Conservation (phyloP, 257 asterid species). For the Craterostigma plantagineum region DNA sequence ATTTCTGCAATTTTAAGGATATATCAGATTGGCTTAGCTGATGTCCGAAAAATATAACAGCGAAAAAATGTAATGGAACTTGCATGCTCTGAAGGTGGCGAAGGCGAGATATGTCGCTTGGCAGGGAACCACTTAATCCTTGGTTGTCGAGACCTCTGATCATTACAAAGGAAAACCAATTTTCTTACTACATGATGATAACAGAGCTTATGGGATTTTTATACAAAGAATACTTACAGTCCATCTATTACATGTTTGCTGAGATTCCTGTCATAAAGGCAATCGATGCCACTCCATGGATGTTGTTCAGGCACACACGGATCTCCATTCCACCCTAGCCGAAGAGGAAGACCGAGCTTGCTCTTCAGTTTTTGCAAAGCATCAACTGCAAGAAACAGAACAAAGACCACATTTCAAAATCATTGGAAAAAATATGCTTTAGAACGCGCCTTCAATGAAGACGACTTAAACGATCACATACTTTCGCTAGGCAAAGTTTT, state of each 20-base stretch:
- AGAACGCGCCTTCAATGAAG: no score
- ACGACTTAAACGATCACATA: slow-evolving; percentile 11
- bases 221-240: slow-evolving; percentile 30
- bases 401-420: background rate
- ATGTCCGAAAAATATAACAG: background rate
- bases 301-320: slow-evolving; percentile 97
- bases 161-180: slow-evolving; percentile 20
- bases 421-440: background rate
- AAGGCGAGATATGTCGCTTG: slow-evolving; percentile 52
- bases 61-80: no score
- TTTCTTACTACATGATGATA: slow-evolving; percentile 1
- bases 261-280: slow-evolving; percentile 48
- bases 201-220: background rate
- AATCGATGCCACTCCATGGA: slow-evolving; percentile 96
- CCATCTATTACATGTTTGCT: slow-evolving; percentile 87
- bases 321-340: slow-evolving; percentile 98
- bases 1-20: slow-evolving; percentile 80
- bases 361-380: slow-evolving; percentile 63
- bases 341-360: slow-evolving; percentile 88
- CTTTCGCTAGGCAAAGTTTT: slow-evolving; percentile 78
- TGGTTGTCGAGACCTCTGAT: slow-evolving; percentile 92
- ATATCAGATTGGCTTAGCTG: background rate
- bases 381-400: slow-evolving; percentile 26
- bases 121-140: slow-evolving; percentile 79
- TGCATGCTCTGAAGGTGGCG: slow-evolving; percentile 92